Conservation (phyloP, 2,329 filamentous ascomycete species). For the Keithomyces neogunnii region DNA sequence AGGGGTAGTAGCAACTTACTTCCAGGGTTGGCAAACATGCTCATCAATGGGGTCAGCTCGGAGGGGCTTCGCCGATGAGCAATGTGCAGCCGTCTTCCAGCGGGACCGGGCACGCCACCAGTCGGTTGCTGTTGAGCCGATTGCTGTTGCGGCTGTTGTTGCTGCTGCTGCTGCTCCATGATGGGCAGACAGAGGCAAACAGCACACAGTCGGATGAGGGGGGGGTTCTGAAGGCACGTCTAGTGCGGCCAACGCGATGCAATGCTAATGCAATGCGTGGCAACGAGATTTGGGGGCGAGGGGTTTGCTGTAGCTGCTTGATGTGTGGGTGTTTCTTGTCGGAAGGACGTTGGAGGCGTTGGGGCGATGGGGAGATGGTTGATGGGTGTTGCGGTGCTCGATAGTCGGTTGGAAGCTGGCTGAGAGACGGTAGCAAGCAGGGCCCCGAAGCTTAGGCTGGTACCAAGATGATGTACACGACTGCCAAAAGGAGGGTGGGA, state of each 20-base stretch:
- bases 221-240: slow-evolving; percentile 27
- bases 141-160: slow-evolving; percentile 33
- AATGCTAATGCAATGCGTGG: not conserved
- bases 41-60: slow-evolving; percentile 94
- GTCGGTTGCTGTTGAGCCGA: slow-evolving; percentile 38
- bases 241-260: slow-evolving; percentile 22
- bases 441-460: slow-evolving; percentile 8
- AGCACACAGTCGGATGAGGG: slow-evolving; percentile 5
- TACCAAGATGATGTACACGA: slow-evolving; percentile 16
- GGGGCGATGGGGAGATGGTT: not conserved
- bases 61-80: slow-evolving; percentile 95
- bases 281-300: not conserved
- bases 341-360: not conserved
- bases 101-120: slow-evolving; percentile 59
- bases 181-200: slow-evolving; percentile 38
- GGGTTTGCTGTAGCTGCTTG: not conserved
- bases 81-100: slow-evolving; percentile 89
- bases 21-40: slow-evolving; percentile 65
- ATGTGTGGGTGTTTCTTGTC: not conserved
- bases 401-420: slow-evolving; percentile 4
- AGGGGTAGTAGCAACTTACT: slow-evolving; percentile 41
- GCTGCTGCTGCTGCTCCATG: slow-evolving; percentile 47
- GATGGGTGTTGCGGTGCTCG: not conserved
- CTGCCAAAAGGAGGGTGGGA: slow-evolving; percentile 29
- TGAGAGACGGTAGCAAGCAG: slow-evolving; percentile 12